phyloP scores from a whole-genome alignment of 1,284 basidiomycete genomes.

The Ganoderma multipileum region DNA sequence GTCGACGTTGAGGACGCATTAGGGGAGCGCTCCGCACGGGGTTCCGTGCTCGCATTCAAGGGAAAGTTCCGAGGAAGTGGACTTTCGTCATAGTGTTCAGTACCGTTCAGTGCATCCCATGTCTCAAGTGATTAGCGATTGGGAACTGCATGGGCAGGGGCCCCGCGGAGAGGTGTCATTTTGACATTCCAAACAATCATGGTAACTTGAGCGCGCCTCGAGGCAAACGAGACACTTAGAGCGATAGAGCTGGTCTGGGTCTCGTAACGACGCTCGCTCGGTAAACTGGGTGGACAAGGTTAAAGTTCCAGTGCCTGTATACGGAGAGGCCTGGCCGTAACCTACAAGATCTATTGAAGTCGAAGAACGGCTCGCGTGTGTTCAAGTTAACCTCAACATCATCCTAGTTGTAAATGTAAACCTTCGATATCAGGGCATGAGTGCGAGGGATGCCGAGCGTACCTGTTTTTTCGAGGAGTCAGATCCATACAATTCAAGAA shows the following conservation, averaged over 20 bases:
- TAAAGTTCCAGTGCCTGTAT: conserved; percentile 10
- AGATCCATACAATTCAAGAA: neutral
- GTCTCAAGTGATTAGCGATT: neutral
- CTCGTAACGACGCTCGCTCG: neutral
- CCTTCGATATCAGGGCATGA: too few species aligned
- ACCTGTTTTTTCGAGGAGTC: neutral
- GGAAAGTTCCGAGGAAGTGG: neutral
- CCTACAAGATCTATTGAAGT: conserved; percentile 6
- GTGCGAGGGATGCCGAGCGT: neutral
- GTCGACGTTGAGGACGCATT: neutral
- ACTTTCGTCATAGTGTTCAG: neutral
- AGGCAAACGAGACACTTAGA: conserved; percentile 5
- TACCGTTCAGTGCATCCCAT: neutral
- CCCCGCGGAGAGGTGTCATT: neutral
- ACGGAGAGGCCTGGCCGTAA: conserved; percentile 5
- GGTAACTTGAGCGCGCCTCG: neutral
- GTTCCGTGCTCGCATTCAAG: neutral
- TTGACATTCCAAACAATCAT: neutral
- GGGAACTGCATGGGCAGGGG: neutral
- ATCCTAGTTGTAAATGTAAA: neutral
- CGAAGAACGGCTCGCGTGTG: conserved; percentile 5
- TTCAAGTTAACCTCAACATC: conserved; percentile 1
- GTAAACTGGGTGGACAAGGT: neutral
- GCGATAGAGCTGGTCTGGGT: neutral
- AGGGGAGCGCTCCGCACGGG: conserved; percentile 2